Base-by-base conservation (phyloP, 23 red algal species). In the Chondrus crispus region DNA sequence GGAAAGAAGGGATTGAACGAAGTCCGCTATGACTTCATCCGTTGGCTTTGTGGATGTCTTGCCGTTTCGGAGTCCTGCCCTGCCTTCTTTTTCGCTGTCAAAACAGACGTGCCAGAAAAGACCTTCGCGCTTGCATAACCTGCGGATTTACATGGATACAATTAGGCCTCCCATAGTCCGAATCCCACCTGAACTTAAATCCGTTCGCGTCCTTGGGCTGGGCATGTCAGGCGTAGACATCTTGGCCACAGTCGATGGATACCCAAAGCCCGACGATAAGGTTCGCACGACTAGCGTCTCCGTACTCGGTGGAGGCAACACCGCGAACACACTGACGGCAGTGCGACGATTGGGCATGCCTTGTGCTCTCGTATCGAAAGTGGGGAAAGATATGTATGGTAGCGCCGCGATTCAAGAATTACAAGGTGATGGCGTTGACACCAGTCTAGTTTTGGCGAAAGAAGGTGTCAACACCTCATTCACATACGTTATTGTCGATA, bases 401-500 rank as follows among this genome's bases (percentile, higher is more conserved):
- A 54, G 44, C 2, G 83, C 49, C 1, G 89, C 70, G 19, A 16
- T 95, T 12, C 62, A 81, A 10, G 97, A 96, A 36, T 64, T 99
- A 40, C n/a, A 50, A 37, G 63, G 43, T 22, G 97, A 99, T 50
- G 97, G 94, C 14, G 78, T 99, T 57, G 97, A 99, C 62, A 91
- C 91, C 39, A 39, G 54, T 7, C 70, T 50, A 30, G 79, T 99
- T 13, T 13, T 20, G 11, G 36, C 77, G 45, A 68, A 62, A 13
- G 22, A 29, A 5, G 39, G 39, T n/a, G 77, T 95, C 38, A 72
- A 33, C 28, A 95, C 97, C 3, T 60, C 97, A 2, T 92, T 99
- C 24, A 95, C 97, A 14, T 99, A 99, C 55, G 94, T 99, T 11
- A 95, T 99, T 62, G 92, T 96, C 14, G 97, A 99, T 62, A 53